Evolutionary conservation across 2,329 filamentous ascomycete genomes (phyloP).

Genomic region (Fusarium mundagurra): DNA sequence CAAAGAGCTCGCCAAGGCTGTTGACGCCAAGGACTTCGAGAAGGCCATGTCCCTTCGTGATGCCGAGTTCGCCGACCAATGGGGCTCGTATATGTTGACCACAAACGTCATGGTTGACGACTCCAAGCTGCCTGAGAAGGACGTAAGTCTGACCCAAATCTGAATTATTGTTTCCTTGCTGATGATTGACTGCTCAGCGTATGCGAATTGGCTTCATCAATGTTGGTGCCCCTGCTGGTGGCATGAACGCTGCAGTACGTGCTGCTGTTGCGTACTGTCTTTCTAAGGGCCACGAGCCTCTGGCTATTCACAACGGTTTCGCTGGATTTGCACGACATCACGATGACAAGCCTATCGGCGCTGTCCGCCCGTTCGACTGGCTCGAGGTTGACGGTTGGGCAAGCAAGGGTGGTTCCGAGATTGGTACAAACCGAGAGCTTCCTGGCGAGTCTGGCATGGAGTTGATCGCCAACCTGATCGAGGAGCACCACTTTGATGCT

Average conservation of each 20-base stretch:
- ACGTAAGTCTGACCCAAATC: slow-evolving; percentile 62
- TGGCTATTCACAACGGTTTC: slow-evolving; percentile 97
- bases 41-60: slow-evolving; percentile 89
- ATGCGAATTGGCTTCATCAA: slow-evolving; percentile 97
- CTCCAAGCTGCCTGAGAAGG: slow-evolving; percentile 73
- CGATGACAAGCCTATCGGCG: slow-evolving; percentile 79
- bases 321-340: slow-evolving; percentile 93
- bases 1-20: slow-evolving; percentile 82
- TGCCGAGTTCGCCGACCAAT: slow-evolving; percentile 93
- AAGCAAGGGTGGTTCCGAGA: slow-evolving; percentile 95
- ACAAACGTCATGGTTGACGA: slow-evolving; percentile 80
- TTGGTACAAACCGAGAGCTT: slow-evolving; percentile 95
- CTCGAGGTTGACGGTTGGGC: slow-evolving; percentile 95
- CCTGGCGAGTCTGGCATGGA: slow-evolving; percentile 87
- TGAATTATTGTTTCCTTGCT: background rate
- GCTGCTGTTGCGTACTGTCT: slow-evolving; percentile 94
- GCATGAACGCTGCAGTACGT: slow-evolving; percentile 96
- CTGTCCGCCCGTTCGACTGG: slow-evolving; percentile 89
- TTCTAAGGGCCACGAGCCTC: slow-evolving; percentile 87
- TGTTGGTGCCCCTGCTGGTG: slow-evolving; percentile 93
- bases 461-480: slow-evolving; percentile 82
- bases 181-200: slow-evolving; percentile 62
- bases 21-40: slow-evolving; percentile 86
- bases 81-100: slow-evolving; percentile 89
- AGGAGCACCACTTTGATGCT: slow-evolving; percentile 88